Evolutionary conservation across 2,329 filamentous ascomycete species (phyloP), one percentile per base, ranked within the genome.

Genomic region (Cordyceps militaris): DNA sequence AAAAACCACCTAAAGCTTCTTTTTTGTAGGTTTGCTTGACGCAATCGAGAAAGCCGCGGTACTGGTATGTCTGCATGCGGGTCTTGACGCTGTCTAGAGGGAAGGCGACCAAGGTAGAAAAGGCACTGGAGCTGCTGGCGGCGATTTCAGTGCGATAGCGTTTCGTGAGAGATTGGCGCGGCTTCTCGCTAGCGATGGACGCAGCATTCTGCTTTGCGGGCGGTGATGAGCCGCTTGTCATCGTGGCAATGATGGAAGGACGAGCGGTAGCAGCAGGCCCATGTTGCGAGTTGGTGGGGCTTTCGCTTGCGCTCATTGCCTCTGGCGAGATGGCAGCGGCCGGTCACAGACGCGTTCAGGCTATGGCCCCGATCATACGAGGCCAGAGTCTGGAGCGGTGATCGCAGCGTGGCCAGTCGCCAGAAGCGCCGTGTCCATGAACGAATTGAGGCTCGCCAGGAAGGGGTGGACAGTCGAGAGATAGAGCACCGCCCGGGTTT

Each of bases 61-160:
- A 92, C 62, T 87, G 84, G 73, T 94, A 93, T 63, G 88, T 89
- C 76, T 95, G 90, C 84, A 94, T 90, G 67, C 90, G 88, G 57
- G 88, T 92, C 78, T 95, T 95, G 70, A 93, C 87, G 66, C 90
- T 93, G 71, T 95, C 90, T 64, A 95, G 82, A 23, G 90, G 90
- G 69, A 93, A 95, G n/a, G 89, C 87, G 63, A 82, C 79, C 67
- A 91, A 80, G 43, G 89, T 94, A 38, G 88, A 91, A 58, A 93
- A 78, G 63, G 92, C 79, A 71, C 87, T 92, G 68, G 87, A 88
- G 40, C 84, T 79, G 72, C 86, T 88, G 46, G 90, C 89, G 61
- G 89, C 84, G 63, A 94, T 84, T 73, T 93, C 88, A 50, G 87
- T 92, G 63, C 88, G 83, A 72, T 94, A 93, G 64, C 80, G 81